phyloP scores from a whole-genome alignment of 2,329 filamentous ascomycete genomes.

The Xylariaceae sp. region DNA sequence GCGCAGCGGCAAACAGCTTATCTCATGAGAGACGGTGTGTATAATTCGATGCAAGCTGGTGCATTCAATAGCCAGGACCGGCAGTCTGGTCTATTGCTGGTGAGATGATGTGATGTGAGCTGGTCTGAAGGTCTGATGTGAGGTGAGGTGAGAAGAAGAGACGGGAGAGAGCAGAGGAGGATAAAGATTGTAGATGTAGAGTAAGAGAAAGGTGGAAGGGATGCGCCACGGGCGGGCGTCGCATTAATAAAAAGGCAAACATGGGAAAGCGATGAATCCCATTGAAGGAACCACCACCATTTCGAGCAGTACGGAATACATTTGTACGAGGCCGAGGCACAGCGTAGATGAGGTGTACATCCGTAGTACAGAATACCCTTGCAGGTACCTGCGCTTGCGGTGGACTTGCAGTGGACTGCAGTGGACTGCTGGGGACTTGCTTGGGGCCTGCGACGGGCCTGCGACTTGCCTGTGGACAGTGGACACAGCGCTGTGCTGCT shows the following conservation, averaged over 20 bases:
- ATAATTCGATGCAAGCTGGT: background rate
- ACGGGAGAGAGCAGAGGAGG: background rate
- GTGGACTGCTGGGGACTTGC: too few relatives aligned
- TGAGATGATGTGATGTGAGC: background rate
- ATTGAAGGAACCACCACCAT: slow-evolving; percentile 22
- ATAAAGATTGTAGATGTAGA: slow-evolving; percentile 1
- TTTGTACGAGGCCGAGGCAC: slow-evolving; percentile 8
- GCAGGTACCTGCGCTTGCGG: slow-evolving; percentile 3
- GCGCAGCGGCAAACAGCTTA: background rate
- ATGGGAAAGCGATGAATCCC: slow-evolving; percentile 34
- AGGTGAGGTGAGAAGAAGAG: background rate
- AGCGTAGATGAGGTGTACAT: slow-evolving; percentile 9
- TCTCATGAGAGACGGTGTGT: background rate
- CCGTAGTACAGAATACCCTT: slow-evolving; percentile 4
- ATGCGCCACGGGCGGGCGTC: slow-evolving; percentile 23
- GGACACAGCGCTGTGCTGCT: too few relatives aligned
- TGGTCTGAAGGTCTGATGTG: background rate
- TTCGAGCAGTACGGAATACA: slow-evolving; percentile 16
- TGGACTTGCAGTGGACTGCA: background rate
- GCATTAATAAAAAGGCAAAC: slow-evolving; percentile 27
- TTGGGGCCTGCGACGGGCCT: slow-evolving; percentile 5
- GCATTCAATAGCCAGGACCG: background rate
- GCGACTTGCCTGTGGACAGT: too few relatives aligned
- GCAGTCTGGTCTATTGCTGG: background rate
- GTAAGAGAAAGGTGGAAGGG: slow-evolving; percentile 17